These are phyloP conservation scores for Talaromyces ruber DNA, from an alignment of 495 filamentous ascomycete species.

Conservation along the genomic window DNA sequence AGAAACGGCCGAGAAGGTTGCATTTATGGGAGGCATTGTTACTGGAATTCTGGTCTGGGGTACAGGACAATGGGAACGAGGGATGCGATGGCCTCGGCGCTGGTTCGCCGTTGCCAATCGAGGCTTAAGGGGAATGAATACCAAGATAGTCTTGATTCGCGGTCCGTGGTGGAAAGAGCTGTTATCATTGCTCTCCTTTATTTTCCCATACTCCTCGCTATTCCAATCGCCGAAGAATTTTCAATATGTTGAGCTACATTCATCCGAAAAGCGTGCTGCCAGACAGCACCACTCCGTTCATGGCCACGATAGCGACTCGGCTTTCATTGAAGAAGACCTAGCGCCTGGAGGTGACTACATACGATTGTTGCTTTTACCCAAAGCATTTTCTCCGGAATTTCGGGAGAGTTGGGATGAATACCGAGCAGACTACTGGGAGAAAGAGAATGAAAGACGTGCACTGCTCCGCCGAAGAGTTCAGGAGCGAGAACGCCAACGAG, in stretches of 20 bases:
- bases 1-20: slow-evolving; percentile 79
- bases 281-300: slow-evolving; percentile 32
- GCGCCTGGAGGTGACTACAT: slow-evolving; percentile 84
- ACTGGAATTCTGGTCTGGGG: slow-evolving; percentile 81
- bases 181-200: slow-evolving; percentile 57
- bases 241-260: slow-evolving; percentile 51
- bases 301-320: slow-evolving; percentile 46
- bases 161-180: slow-evolving; percentile 76
- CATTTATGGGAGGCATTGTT: slow-evolving; percentile 76
- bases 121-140: slow-evolving; percentile 84
- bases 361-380: slow-evolving; percentile 82
- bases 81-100: slow-evolving; percentile 85
- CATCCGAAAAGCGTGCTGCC: slow-evolving; percentile 29
- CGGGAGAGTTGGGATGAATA: slow-evolving; percentile 97
- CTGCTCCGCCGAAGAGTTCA: slow-evolving; percentile 60
- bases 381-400: slow-evolving; percentile 90
- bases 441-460: slow-evolving; percentile 82
- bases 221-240: slow-evolving; percentile 56
- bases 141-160: slow-evolving; percentile 85
- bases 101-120: slow-evolving; percentile 86
- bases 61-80: slow-evolving; percentile 91
- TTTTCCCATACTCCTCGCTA: slow-evolving; percentile 65
- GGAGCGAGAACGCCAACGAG: slow-evolving; percentile 54
- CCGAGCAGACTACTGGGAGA: slow-evolving; percentile 90
- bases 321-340: slow-evolving; percentile 64